These are phyloP conservation scores for Didymosphaeria variabile DNA, from an alignment of 2,329 filamentous ascomycete genomes.

Conservation along the genomic window DNA sequence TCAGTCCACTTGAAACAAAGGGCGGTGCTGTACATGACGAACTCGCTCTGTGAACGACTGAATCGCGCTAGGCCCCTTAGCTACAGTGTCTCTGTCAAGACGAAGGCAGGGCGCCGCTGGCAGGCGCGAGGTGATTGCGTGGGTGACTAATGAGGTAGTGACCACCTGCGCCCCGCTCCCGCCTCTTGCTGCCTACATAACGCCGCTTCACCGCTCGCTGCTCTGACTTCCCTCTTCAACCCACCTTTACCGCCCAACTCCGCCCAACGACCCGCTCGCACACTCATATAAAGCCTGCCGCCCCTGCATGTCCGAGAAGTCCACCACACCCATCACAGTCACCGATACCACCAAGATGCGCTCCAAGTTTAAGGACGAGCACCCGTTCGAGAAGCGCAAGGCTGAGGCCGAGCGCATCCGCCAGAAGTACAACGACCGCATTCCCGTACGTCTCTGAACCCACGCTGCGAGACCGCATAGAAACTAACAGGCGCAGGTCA, in stretches of 20 bases:
- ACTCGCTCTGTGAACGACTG: neutral
- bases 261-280: conserved; percentile 31
- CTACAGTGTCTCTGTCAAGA: conserved; percentile 8
- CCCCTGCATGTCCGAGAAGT: conserved; percentile 9
- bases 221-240: conserved; percentile 35
- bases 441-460: conserved; percentile 76
- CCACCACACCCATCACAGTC: conserved; percentile 25
- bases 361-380: conserved; percentile 99
- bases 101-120: conserved; percentile 1
- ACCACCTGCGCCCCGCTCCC: conserved; percentile 33
- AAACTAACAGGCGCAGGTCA: conserved; percentile 71
- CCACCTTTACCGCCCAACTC: conserved; percentile 26
- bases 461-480: conserved; percentile 15
- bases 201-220: conserved; percentile 41
- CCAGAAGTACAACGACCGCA: conserved; percentile 98
- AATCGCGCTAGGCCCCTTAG: neutral
- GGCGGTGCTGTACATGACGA: conserved; percentile 9
- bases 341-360: conserved; percentile 69
- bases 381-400: conserved; percentile 99
- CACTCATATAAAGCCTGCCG: conserved; percentile 14
- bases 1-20: conserved; percentile 16
- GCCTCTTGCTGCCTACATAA: conserved; percentile 42
- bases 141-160: conserved; percentile 26
- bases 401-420: conserved; percentile 99
- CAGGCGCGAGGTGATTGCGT: conserved; percentile 15